These are phyloP conservation scores for Plasmodium inui DNA, from an alignment of 169 alveolate species.

Conservation along the genomic window DNA sequence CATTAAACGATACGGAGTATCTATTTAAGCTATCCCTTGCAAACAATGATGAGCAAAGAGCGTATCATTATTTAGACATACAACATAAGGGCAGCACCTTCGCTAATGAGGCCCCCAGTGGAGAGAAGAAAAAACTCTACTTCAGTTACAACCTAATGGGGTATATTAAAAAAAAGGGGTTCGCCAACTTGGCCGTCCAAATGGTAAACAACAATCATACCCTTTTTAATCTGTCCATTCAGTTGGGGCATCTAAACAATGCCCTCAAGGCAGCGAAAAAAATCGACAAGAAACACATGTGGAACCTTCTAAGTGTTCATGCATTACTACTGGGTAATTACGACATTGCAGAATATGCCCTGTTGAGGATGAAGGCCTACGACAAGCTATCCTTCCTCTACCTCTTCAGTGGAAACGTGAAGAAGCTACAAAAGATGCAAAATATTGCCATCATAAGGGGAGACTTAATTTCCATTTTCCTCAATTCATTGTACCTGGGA, in stretches of 20 bases:
- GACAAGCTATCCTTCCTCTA: conserved; percentile 91
- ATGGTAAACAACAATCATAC: conserved; percentile 78
- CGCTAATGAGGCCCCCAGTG: conserved; percentile 31
- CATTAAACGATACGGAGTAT: conserved; percentile 46
- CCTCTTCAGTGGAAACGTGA: conserved; percentile 87
- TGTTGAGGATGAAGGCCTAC: conserved; percentile 87
- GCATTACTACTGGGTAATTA: conserved; percentile 87
- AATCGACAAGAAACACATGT: conserved; percentile 79
- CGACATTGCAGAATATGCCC: conserved; percentile 91
- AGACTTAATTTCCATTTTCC: conserved; percentile 85
- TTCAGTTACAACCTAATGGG: conserved; percentile 78
- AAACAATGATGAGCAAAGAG: conserved; percentile 50
- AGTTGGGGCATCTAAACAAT: conserved; percentile 76
- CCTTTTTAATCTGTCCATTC: conserved; percentile 80
- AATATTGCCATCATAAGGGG: conserved; percentile 80
- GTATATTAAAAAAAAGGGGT: conserved; percentile 80
- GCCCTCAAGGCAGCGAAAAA: conserved; percentile 81
- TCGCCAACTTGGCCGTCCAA: conserved; percentile 80
- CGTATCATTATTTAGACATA: conserved; percentile 42
- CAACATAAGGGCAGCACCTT: background rate
- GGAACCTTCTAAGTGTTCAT: conserved; percentile 82
- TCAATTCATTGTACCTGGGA: conserved; percentile 84
- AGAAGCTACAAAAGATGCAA: conserved; percentile 82
- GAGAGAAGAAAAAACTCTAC: conserved; percentile 70
- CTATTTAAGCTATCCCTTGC: conserved; percentile 27